phyloP scores from a whole-genome alignment of 2,329 filamentous ascomycete genomes.

The Blumeria graminis region DNA sequence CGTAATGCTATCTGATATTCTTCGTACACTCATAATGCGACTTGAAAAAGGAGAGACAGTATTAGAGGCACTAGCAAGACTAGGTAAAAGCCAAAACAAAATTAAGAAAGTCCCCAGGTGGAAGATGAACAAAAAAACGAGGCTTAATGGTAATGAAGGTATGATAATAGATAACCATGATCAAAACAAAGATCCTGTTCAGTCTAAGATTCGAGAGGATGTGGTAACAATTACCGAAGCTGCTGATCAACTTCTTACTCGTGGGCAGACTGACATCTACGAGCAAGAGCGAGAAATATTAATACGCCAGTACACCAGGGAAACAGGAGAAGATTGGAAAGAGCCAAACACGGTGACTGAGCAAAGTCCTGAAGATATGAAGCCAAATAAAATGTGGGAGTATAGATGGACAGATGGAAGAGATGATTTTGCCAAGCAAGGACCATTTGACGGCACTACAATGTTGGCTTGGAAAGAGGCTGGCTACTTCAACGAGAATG shows the following conservation, averaged over 20 bases:
- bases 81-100: conserved; percentile 44
- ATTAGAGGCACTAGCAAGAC: conserved; percentile 62
- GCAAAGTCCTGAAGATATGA: conserved; percentile 14
- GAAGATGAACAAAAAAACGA: conserved; percentile 51
- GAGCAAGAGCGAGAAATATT: conserved; percentile 68
- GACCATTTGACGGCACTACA: conserved; percentile 60
- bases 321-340: conserved; percentile 72
- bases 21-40: conserved; percentile 45
- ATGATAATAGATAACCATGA: conserved; percentile 47
- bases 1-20: conserved; percentile 45
- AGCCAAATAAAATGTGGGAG: conserved; percentile 42
- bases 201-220: conserved; percentile 41
- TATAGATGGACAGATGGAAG: conserved; percentile 80
- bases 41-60: conserved; percentile 67
- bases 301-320: conserved; percentile 57
- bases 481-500: conserved; percentile 78
- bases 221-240: conserved; percentile 73
- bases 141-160: conserved; percentile 23
- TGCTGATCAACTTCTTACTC: conserved; percentile 61
- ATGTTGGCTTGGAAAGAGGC: conserved; percentile 85
- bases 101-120: conserved; percentile 36
- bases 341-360: conserved; percentile 23
- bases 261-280: conserved; percentile 78
- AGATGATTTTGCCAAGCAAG: conserved; percentile 56
- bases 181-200: conserved; percentile 38